These are phyloP conservation scores for Pythium aquatile DNA, from an alignment of 352 stramenopile species.

Conservation along the genomic window DNA sequence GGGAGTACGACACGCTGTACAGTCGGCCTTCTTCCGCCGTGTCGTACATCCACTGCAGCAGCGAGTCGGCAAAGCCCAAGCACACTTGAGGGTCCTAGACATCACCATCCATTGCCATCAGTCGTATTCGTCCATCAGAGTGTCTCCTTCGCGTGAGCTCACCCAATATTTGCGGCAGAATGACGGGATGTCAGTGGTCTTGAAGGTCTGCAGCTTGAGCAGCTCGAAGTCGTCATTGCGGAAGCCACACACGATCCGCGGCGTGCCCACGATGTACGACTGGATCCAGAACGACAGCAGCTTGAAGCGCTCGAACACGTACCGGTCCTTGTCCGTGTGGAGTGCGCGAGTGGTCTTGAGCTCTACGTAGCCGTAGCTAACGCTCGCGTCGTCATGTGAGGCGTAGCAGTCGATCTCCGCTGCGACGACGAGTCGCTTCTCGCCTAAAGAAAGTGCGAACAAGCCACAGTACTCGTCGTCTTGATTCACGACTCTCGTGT, in stretches of 20 bases:
- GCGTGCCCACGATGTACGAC: slow-evolving; percentile 72
- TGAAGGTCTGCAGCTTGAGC: slow-evolving; percentile 64
- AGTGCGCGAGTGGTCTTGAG: slow-evolving; percentile 71
- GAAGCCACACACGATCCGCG: slow-evolving; percentile 73
- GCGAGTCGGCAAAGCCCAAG: slow-evolving; percentile 58
- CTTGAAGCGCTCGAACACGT: slow-evolving; percentile 78
- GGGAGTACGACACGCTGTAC: slow-evolving; percentile 52
- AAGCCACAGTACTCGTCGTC: slow-evolving; percentile 74
- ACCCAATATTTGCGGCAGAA: slow-evolving; percentile 79
- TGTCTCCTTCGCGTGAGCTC: slow-evolving; percentile 1
- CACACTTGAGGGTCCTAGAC: slow-evolving; percentile 52
- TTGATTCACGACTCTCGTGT: slow-evolving; percentile 37
- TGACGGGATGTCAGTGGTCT: slow-evolving; percentile 54
- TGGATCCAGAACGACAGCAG: slow-evolving; percentile 84
- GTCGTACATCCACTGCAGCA: slow-evolving; percentile 64
- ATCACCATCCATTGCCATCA: background rate
- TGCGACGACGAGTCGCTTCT: slow-evolving; percentile 53
- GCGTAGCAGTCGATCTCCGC: slow-evolving; percentile 71
- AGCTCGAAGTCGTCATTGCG: slow-evolving; percentile 60
- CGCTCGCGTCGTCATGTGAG: slow-evolving; percentile 22
- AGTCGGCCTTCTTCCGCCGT: slow-evolving; percentile 36
- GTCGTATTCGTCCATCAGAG: background rate
- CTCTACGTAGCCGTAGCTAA: slow-evolving; percentile 47
- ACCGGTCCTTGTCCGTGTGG: slow-evolving; percentile 58
- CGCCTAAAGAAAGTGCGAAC: slow-evolving; percentile 50